Conservation (phyloP, 331 rosid genomes). For the Telfairia occidentalis region DNA sequence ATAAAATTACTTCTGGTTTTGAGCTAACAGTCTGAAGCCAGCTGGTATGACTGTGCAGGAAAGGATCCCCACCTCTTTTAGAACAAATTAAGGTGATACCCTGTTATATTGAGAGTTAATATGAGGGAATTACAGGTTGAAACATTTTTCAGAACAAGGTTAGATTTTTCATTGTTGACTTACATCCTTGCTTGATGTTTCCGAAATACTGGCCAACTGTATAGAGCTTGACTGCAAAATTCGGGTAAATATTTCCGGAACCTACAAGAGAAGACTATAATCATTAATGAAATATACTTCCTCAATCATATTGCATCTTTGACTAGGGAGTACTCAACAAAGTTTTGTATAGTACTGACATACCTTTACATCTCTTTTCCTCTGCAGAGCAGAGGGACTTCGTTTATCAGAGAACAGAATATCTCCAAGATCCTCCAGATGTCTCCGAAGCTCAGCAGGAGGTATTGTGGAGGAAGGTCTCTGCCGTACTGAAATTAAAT, state of each 20-base stretch:
- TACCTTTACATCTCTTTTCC: conserved; percentile 51
- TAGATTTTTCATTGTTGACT: conserved; percentile 23
- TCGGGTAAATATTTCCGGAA: conserved; percentile 77
- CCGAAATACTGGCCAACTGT: conserved; percentile 67
- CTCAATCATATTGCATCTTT: neutral
- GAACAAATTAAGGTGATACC: conserved; percentile 66
- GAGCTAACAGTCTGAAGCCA: conserved; percentile 86
- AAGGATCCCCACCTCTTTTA: conserved; percentile 80
- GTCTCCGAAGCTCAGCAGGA: conserved; percentile 66
- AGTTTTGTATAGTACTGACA: conserved; percentile 14
- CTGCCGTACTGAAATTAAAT: conserved; percentile 70
- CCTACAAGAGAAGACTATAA: conserved; percentile 31
- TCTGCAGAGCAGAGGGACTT: conserved; percentile 64
- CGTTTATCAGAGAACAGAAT: conserved; percentile 66
- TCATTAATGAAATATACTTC: conserved; percentile 8
- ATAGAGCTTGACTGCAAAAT: conserved; percentile 73
- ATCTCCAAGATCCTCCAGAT: conserved; percentile 92
- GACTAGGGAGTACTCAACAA: neutral
- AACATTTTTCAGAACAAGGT: neutral
- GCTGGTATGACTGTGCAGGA: conserved; percentile 53
- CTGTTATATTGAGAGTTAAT: conserved; percentile 26
- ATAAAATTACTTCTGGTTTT: conserved; percentile 66
- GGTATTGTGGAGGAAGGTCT: conserved; percentile 68
- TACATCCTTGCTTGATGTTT: conserved; percentile 96
- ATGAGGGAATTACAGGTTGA: conserved; percentile 9